These are phyloP conservation scores for Mrakiaceae sp. DNA, from an alignment of 1,284 basidiomycete genomes.

Conservation along the genomic window DNA sequence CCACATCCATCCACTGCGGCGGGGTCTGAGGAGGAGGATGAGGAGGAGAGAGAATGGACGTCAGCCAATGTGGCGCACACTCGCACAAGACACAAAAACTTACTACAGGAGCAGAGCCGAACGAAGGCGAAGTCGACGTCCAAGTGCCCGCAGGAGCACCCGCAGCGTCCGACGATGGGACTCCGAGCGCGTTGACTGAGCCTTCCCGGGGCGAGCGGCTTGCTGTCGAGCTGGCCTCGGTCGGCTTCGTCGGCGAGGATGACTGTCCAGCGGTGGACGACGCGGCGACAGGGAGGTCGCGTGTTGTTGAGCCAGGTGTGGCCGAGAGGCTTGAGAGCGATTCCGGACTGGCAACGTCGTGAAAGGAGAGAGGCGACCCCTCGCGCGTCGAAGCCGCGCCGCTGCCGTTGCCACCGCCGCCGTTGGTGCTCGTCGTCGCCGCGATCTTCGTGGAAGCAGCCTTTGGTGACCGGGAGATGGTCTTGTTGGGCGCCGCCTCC, in stretches of 20 bases:
- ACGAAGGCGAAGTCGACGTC: neutral
- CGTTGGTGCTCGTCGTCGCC: neutral
- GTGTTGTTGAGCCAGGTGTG: neutral
- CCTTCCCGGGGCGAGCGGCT: too few relatives aligned
- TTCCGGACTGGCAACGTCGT: constrained; percentile 21
- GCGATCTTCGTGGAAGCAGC: neutral
- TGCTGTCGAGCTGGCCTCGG: too few relatives aligned
- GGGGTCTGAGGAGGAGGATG: constrained; percentile 30
- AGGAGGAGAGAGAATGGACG: neutral
- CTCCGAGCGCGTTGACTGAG: neutral
- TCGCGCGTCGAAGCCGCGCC: constrained; percentile 5
- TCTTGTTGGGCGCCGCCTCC: neutral
- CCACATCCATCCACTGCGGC: constrained; percentile 58
- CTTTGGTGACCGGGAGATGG: neutral
- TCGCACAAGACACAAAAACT: neutral
- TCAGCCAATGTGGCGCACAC: neutral
- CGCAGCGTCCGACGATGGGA: neutral
- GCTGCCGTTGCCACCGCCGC: neutral
- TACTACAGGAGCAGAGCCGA: neutral
- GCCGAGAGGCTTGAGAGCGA: constrained; percentile 16
- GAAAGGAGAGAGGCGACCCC: constrained; percentile 20
- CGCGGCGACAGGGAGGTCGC: neutral
- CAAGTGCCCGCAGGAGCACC: neutral
- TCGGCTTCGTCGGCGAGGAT: too few relatives aligned
- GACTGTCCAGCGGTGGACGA: too few relatives aligned